These are phyloP conservation scores for Fusarium newnesense DNA, from an alignment of 2,329 filamentous ascomycete species.

Conservation along the genomic window DNA sequence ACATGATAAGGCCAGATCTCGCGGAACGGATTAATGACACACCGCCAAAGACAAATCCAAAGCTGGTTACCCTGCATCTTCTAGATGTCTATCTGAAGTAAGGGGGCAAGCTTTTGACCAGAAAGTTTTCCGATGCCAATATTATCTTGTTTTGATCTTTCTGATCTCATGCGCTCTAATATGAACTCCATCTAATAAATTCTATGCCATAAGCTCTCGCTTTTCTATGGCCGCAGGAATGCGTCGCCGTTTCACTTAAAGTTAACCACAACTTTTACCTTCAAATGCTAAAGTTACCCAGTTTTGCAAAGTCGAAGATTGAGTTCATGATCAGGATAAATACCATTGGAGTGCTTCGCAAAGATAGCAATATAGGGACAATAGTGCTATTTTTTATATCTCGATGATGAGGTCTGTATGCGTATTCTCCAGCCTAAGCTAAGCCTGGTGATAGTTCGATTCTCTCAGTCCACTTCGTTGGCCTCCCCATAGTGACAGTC, in stretches of 20 bases:
- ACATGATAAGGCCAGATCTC: slow-evolving; percentile 45
- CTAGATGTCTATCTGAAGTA: fast-evolving
- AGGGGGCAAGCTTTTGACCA: background rate
- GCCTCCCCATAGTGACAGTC: slow-evolving; percentile 17
- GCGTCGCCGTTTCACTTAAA: no score
- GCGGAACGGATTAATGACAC: slow-evolving; percentile 34
- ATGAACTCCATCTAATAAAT: no score
- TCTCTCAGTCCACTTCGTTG: slow-evolving; percentile 16
- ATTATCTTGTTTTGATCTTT: no score
- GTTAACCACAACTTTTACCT: fast-evolving
- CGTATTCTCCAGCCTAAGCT: no score
- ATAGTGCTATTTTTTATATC: background rate
- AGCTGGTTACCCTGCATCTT: slow-evolving; percentile 18
- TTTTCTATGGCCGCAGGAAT: background rate
- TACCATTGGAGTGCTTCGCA: fast-evolving
- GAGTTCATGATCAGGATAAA: fast-evolving
- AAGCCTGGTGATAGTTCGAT: slow-evolving; percentile 4
- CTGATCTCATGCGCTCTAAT: no score
- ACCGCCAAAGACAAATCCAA: background rate
- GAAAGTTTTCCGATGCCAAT: background rate
- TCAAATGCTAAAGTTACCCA: no score
- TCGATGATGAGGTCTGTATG: background rate
- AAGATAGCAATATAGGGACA: background rate
- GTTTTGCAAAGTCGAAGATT: background rate
- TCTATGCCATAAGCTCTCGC: background rate